Evolutionary conservation across 2,329 filamentous ascomycete species (phyloP).

Genomic region (Alternaria panax): DNA sequence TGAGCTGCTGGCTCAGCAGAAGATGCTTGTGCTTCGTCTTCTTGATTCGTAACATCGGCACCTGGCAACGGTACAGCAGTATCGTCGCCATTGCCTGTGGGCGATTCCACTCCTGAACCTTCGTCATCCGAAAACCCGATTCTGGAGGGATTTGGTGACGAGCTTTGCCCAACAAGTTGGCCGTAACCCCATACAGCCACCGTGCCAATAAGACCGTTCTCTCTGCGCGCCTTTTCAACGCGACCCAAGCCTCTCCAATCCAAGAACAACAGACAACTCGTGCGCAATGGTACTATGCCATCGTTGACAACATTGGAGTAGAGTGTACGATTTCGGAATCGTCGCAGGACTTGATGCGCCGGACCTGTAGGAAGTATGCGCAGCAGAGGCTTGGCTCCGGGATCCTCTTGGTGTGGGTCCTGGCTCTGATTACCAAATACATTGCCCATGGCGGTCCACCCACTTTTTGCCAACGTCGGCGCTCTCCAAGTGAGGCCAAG

Average conservation of each 20-base stretch:
- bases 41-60: slow-evolving; percentile 70
- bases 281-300: slow-evolving; percentile 92
- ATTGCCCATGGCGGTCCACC: slow-evolving; percentile 87
- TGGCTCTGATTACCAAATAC: slow-evolving; percentile 72
- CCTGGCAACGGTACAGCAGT: slow-evolving; percentile 74
- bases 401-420: slow-evolving; percentile 66
- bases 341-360: slow-evolving; percentile 83
- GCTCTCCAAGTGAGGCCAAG: slow-evolving; percentile 93
- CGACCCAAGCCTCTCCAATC: slow-evolving; percentile 95
- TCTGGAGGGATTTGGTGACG: slow-evolving; percentile 64
- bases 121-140: slow-evolving; percentile 41
- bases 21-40: slow-evolving; percentile 62
- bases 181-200: slow-evolving; percentile 95
- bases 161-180: slow-evolving; percentile 77
- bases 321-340: slow-evolving; percentile 88
- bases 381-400: slow-evolving; percentile 86
- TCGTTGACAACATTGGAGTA: slow-evolving; percentile 99
- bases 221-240: slow-evolving; percentile 91
- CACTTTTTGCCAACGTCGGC: slow-evolving; percentile 81
- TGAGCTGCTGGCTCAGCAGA: slow-evolving; percentile 41
- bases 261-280: slow-evolving; percentile 93
- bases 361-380: slow-evolving; percentile 90
- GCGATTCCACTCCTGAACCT: slow-evolving; percentile 37
- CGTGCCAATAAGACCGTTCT: slow-evolving; percentile 90
- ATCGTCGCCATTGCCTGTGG: slow-evolving; percentile 45